Base-by-base conservation (phyloP, 192 early-diverging fungal genomes). In the Rhizophagus sp. region DNA sequence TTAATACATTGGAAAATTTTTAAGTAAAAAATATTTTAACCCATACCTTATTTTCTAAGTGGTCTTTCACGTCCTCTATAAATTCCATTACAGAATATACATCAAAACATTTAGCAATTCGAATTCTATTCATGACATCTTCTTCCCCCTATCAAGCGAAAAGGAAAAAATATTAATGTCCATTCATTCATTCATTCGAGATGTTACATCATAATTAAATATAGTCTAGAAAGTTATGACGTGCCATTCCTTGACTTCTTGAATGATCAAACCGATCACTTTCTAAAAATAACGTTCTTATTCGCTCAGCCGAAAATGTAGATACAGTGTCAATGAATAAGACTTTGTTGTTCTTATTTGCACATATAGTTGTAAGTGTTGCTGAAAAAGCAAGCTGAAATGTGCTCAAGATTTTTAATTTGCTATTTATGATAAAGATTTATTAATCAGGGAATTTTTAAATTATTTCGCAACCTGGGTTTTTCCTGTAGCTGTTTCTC, bases 281-380 rank as follows among this genome's bases (percentile, higher is more conserved):
- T 33, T 73, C 41, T n/a, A 47, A 25, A 57, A 74, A 73, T 41
- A 79, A 27, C 13, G 8, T 41, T 27, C 27, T 6, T 11, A 79
- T 72, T 25, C 36, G 36, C 13, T 36, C 27, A 12, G 78, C 33
- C 24, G 27, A 52, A 19, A 77, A 79, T 33, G 73, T 27, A 61
- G 36, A 50, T 17, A 33, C 27, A 47, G 78, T 79, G n/a, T 79
- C 78, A 73, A 79, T 79, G 47, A 41, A 69, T 11, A 79, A 36
- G 27, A 77, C 78, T n/a, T 33, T 70, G n/a, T 70, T 70, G 15
- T 47, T 3, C 44, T 36, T 44, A 30, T 24, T 47, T 22, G 73
- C 24, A 78, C 39, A 50, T 17, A 73, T 22, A 7, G 27, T 44
- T 39, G 71, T 39, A 10, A 78, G 27, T n/a, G 34, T n/a, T 22